Evolutionary conservation across 305 asterid genomes (phyloP), one percentile per base, ranked within the genome.

Genomic region (Lippia alba): DNA sequence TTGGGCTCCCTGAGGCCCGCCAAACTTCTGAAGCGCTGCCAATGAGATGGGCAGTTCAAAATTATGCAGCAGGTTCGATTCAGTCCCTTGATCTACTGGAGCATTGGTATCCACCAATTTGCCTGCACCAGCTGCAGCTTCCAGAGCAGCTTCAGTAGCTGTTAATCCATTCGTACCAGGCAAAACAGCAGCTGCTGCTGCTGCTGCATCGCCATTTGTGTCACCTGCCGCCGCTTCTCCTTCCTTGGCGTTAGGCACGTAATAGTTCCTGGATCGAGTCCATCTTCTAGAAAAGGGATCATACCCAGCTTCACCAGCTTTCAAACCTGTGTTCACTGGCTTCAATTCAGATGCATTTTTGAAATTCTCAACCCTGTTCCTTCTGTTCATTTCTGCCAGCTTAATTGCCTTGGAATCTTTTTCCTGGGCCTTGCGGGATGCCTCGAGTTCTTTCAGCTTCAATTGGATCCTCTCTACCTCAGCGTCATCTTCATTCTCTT

Each of bases 231-330:
- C 8, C 8, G 66, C 84, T 46, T 50, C 95, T 66, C 61, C 96
- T 46, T 73, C 86, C n/a, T 12, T 66, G 19, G 78, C 66, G 36
- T 83, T 77, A 24, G 81, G 79, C 70, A 83, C 67, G 55, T 89
- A 94, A 77, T 94, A 94, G 71, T 94, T 94, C 78, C 88, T 87
- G 12, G 97, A 94, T 72, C 94, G 76, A 24, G 99, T 94, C 99
- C 99, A 94, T 80, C 97, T 89, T 74, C 99, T 87, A 7, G 97
- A 94, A 56, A 94, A 94, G 51, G 99, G 99, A 71, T 91, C 99
- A n/a, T 94, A 94, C 24, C 97, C 99, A 12, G 89, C 96, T 72
- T 94, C 96, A 12, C 99, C 97, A 55, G 95, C 96, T 81, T 83
- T 87, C 69, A 90, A 72, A 61, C 87, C 76, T 18, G 82, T 69